A percentile compares a stretch with the other conserved stretches of the same genome.
Conservation (phyloP, 495 filamentous ascomycete genomes). For the Bathelium albidoporum region DNA sequence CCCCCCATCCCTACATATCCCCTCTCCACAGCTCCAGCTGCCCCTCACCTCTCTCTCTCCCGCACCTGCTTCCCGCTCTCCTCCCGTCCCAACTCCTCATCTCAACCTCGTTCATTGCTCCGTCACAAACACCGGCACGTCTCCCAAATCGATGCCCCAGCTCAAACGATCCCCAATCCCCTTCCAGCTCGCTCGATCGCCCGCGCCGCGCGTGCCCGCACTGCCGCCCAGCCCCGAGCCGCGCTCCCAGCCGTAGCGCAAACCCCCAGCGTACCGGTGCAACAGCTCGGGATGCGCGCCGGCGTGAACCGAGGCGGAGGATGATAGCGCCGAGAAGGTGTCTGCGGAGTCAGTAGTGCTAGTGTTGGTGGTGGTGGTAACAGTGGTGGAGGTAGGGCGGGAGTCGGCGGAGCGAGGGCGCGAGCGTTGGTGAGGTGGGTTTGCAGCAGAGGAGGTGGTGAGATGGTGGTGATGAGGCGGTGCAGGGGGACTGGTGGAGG, state of each 20-base stretch:
- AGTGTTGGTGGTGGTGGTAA: neutral
- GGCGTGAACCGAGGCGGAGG: neutral
- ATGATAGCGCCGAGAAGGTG: neutral
- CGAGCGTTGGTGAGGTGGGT: neutral
- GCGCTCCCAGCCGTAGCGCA: conserved; percentile 36
- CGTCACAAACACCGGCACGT: conserved; percentile 31
- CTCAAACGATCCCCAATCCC: conserved; percentile 10
- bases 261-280: conserved; percentile 35
- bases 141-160: conserved; percentile 33
- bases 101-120: conserved; percentile 3
- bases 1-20: neutral
- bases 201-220: conserved; percentile 32
- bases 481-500: neutral
- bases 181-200: conserved; percentile 30
- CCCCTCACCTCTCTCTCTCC: neutral
- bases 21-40: neutral
- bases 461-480: neutral
- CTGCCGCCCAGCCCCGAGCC: conserved; percentile 32
- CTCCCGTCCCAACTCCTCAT: neutral
- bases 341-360: no score
- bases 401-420: neutral
- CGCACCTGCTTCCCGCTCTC: neutral
- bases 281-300: conserved; percentile 11
- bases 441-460: neutral
- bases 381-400: no score